Evolutionary conservation across 192 early-diverging fungal genomes (phyloP).

Genomic region (Coemansia sp.): DNA sequence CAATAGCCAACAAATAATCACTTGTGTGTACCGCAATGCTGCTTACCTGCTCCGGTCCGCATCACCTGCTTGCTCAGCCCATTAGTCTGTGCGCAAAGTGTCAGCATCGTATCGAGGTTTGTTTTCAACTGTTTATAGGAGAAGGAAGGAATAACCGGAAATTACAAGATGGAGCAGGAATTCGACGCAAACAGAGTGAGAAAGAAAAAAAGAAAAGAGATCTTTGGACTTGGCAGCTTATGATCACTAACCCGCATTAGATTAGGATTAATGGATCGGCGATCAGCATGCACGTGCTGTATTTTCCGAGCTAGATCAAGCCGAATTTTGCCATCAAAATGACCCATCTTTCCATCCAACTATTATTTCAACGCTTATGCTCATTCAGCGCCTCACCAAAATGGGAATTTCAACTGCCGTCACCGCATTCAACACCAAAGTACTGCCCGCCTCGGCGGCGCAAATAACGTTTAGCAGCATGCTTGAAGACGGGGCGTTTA

Average conservation of each 20-base stretch:
- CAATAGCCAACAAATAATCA: background rate
- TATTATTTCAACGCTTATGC: background rate
- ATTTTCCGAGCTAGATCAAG: no score
- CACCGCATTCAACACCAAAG: constrained; percentile 14
- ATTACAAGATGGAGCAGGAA: no score
- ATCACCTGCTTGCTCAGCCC: constrained; percentile 7
- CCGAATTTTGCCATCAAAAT: no score
- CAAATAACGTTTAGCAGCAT: constrained; percentile 15
- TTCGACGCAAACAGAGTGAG: background rate
- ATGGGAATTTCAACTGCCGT: constrained; percentile 22
- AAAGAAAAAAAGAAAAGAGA: background rate
- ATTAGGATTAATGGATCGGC: no score
- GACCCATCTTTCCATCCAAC: no score
- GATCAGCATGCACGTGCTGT: no score
- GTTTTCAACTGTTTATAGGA: no score
- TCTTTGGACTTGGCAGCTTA: background rate
- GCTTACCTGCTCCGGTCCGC: constrained; percentile 19
- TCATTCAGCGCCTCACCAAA: background rate
- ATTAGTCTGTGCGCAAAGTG: background rate
- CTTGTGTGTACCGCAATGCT: background rate
- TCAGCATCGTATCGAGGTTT: constrained; percentile 6
- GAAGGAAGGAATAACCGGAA: no score
- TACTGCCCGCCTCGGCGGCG: constrained; percentile 10
- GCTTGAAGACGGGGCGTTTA: constrained; percentile 34
- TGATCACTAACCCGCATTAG: no score